Evolutionary conservation across 2,329 filamentous ascomycete genomes (phyloP), one percentile per base, ranked within the genome.

Genomic region (Hypomyces rosellus): DNA sequence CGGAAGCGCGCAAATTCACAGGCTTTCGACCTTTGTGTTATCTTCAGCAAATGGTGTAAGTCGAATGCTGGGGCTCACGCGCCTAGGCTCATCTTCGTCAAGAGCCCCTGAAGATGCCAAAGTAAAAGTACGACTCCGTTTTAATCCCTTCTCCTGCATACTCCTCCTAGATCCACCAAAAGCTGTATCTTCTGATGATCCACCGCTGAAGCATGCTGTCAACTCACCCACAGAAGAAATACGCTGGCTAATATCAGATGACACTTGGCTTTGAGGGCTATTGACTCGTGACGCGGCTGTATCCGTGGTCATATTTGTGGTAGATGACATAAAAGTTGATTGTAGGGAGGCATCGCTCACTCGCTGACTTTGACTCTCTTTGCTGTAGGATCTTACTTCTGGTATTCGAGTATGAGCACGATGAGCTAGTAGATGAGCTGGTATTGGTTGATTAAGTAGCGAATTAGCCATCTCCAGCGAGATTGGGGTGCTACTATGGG

Each of bases 51-150:
- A 56, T 3, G 63, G 51, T 7, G 55, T 54, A 5, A 63, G 53
- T 5, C 55, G 61, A 43, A 56, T 45, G 13, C 54, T 54, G 12
- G 65, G 55, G 40, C 59, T 66, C 5, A 49, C 54, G 9, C 66
- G 64, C 12, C 66, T 66, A 34, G 70, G 68, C 53, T 76, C 72
- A 39, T 77, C 70, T 45, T 77, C 73, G 16, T 74, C 71, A 14
- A 75, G 70, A 8, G 60, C 70, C 54, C 70, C 74, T n/a, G 65
- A 59, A 34, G 74, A 72, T 3, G 66, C 67, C 7, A 74, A 72
- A 0, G 75, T 77, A 45, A 75, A 74, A 46, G 71, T 67, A 12
- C 74, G 69, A 49, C 64, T 61, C 34, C 77, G 70, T 57, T 78
- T 81, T 37, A 58, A 56, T n/a, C 67, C 64, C 38, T 68, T 72